phyloP scores from a whole-genome alignment of 495 filamentous ascomycete species.

The Melanomma pulvis-pyrius region DNA sequence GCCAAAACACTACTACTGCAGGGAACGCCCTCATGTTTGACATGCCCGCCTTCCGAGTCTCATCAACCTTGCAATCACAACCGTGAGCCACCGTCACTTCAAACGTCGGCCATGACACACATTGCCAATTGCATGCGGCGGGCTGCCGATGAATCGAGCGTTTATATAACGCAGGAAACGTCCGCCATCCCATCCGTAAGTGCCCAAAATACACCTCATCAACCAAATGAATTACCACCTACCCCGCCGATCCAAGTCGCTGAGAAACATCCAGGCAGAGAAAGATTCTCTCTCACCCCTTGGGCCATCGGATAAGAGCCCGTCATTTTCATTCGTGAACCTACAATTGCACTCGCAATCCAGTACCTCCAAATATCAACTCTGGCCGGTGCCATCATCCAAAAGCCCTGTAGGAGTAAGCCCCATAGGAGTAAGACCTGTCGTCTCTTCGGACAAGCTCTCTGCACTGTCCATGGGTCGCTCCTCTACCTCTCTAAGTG shows the following conservation, averaged over 20 bases:
- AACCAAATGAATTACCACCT: constrained; percentile 31
- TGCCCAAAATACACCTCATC: constrained; percentile 3
- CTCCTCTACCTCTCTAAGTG: constrained; percentile 42
- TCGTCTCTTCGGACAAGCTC: constrained; percentile 33
- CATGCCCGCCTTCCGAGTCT: constrained; percentile 42
- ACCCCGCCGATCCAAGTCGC: constrained; percentile 34
- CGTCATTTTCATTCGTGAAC: constrained; percentile 28
- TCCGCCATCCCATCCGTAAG: constrained; percentile 31
- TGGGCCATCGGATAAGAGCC: constrained; percentile 19
- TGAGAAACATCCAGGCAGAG: constrained; percentile 32
- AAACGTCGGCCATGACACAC: constrained; percentile 41
- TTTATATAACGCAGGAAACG: constrained; percentile 40
- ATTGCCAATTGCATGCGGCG: constrained; percentile 43
- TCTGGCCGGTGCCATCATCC: constrained; percentile 33
- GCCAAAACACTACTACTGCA: constrained; percentile 34
- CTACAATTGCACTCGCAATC: constrained; percentile 29
- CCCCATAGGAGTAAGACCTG: constrained; percentile 17
- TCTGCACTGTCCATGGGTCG: constrained; percentile 41
- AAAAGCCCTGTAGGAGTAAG: constrained; percentile 30
- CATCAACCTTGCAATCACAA: constrained; percentile 36
- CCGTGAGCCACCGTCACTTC: constrained; percentile 31
- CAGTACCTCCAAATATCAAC: constrained; percentile 32
- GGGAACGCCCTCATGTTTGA: constrained; percentile 41
- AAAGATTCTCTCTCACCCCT: constrained; percentile 24
- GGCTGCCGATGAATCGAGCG: constrained; percentile 30